Evolutionary conservation across 2,329 filamentous ascomycete species (phyloP).

Genomic region (Phialophora verrucosa): DNA sequence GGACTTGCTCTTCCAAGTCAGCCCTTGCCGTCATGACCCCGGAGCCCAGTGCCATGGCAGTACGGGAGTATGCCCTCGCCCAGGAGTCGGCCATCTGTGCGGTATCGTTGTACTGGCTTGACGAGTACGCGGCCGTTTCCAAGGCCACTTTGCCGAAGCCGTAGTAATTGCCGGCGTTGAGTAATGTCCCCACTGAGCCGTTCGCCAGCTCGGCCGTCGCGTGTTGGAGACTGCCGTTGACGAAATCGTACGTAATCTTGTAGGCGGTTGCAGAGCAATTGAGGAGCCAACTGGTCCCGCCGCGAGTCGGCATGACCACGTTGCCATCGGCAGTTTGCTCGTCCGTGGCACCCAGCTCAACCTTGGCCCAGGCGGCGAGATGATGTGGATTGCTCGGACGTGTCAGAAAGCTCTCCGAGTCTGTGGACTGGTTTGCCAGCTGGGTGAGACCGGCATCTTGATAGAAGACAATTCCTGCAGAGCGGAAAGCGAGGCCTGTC

Average conservation of each 20-base stretch:
- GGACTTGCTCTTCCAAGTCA: neutral
- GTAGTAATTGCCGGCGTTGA: slow-evolving; percentile 13
- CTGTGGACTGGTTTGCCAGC: neutral
- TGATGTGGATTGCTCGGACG: slow-evolving; percentile 15
- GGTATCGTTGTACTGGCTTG: slow-evolving; percentile 3
- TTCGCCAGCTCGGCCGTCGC: slow-evolving; percentile 13
- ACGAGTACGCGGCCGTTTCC: slow-evolving; percentile 13
- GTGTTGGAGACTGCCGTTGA: slow-evolving; percentile 30
- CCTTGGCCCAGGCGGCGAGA: slow-evolving; percentile 15
- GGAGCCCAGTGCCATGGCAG: slow-evolving; percentile 20
- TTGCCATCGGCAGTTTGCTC: slow-evolving; percentile 9
- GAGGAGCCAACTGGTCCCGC: slow-evolving; percentile 29
- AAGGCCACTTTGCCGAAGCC: slow-evolving; percentile 7
- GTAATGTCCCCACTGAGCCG: slow-evolving; percentile 12
- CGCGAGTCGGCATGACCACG: slow-evolving; percentile 17
- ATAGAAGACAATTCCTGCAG: slow-evolving; percentile 5
- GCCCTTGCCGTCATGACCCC: slow-evolving; percentile 6
- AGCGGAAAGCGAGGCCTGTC: neutral
- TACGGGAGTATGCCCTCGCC: slow-evolving; percentile 17
- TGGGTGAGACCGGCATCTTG: neutral
- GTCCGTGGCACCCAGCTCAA: neutral
- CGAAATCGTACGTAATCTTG: slow-evolving; percentile 37
- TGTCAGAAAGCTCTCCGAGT: slow-evolving; percentile 11
- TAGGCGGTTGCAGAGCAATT: slow-evolving; percentile 38
- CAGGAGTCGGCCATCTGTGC: slow-evolving; percentile 12